Evolutionary conservation across 2,329 filamentous ascomycete species (phyloP).

Genomic region (Aspergillus oerlinghausenensis): DNA sequence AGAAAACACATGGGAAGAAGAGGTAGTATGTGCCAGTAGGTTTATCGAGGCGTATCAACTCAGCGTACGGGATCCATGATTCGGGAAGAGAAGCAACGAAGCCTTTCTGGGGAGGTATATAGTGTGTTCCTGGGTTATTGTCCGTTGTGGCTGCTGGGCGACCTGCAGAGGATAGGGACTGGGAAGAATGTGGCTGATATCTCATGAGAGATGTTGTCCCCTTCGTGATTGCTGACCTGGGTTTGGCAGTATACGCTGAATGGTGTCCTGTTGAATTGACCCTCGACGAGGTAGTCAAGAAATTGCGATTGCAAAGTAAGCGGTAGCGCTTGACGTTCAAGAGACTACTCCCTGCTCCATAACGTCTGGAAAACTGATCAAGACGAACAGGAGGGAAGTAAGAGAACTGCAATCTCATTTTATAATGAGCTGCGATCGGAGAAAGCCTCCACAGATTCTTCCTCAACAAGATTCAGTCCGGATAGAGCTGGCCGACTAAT

Average conservation of each 20-base stretch:
- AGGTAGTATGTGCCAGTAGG: constrained; percentile 50
- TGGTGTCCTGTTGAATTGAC: not conserved
- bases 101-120: constrained; percentile 44
- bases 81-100: constrained; percentile 43
- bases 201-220: not conserved
- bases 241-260: not conserved
- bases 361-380: not conserved
- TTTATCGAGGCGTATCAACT: constrained; percentile 51
- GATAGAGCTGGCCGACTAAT: not conserved
- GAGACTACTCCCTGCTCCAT: not conserved
- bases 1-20: constrained; percentile 51
- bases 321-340: not conserved
- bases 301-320: not conserved
- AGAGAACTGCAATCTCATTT: not conserved
- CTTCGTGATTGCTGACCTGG: not conserved
- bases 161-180: not conserved
- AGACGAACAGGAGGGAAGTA: not conserved
- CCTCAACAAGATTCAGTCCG: not conserved
- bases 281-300: not conserved
- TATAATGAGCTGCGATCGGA: not conserved
- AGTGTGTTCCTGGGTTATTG: constrained; percentile 26
- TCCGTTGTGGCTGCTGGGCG: not conserved
- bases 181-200: not conserved
- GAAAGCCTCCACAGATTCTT: not conserved
- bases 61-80: constrained; percentile 52